Base-by-base conservation (phyloP, 2,329 filamentous ascomycete genomes). In the Juglanconis juglandina region DNA sequence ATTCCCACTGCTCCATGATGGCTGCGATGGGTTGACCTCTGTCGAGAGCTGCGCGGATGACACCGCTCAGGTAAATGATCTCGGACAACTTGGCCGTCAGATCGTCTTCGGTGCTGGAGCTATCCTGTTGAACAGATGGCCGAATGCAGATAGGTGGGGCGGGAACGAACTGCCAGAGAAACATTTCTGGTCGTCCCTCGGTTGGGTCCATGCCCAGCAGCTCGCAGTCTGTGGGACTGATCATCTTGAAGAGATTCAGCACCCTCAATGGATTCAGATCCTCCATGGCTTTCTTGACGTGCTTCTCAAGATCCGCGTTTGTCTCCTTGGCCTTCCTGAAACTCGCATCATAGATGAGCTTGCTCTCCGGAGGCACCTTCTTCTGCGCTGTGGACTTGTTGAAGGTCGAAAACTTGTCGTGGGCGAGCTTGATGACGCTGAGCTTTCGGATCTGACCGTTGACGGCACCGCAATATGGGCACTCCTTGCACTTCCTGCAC, bases 1-100 rank as follows among this genome's bases (percentile, higher is more conserved):
- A 98, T 71, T 99, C 95, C 95, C 95, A 99, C 68, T 96, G 92
- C 72, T 99, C 95, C 87, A 98, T 96, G 59, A 98, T 90, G 1
- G 91, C 96, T 66, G 90, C 86, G 2, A 99, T 83, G 0, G 92
- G 87, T 13, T 93, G 90, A 9, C 94, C 94, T 66, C 92, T 92
- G 63, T 89, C 83, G 14, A 98, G 75, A 0, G 92, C 91, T 30
- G 91, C 89, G 53, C 90, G 87, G 64, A 99, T 91, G 67, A 96
- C 86, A 58, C 90, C 89, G 70, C 93, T 96, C 65, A 96, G 91
- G 68, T 96, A 91, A 9, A 97, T 89, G 65, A 99, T 98, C 71
- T 99, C 94, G 35, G 92, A 90, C n/a, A 99, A 84, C 72, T 98
- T 97, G 56, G 94, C 93, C 0, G 95, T 99, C 63, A 99, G 84